Evolutionary conservation across 2,329 filamentous ascomycete genomes (phyloP), one percentile per base, ranked within the genome.

Genomic region (Neofusicoccum sp.): DNA sequence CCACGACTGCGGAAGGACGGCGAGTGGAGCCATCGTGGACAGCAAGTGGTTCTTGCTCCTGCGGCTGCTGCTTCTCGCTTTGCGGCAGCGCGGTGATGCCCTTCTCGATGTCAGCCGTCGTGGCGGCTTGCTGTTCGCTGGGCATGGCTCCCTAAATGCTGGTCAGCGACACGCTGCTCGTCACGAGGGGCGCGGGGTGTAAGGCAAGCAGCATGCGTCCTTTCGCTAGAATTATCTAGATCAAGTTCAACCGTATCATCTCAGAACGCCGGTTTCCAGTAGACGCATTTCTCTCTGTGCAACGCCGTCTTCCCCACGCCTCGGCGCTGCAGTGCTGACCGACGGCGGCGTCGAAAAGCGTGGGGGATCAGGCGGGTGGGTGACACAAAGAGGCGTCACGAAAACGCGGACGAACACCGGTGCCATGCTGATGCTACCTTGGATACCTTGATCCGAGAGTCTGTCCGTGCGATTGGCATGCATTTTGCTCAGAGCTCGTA

Each of bases 221-320:
- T 82, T 81, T 81, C 80, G 81, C 80, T 81, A 78, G 79, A 73
- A 76, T 82, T 79, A 77, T 78, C 79, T 77, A 80, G 79, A 80
- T 81, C 80, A 82, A 83, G 80, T 82, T 82, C 78, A 72, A 81
- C 81, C 81, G 81, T 83, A 76, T 82, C 67, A 34, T 83, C 81
- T 83, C 80, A 82, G 80, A 80, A 75, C 76, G 67, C 31, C 52
- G 41, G 31, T 33, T 43, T 36, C 54, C 41, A 58, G 39, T 36
- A 45, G 31, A 45, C 54, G 31, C 22, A 2, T 22, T 22, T 22
- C 22, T 45, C 39, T 58, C 54, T 36, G 2, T 6, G 29, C 29
- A 4, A 28, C 6, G 28, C 28, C 50, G 14, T 11, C 11, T 22
- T 37, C 33, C 11, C 14, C 2, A 6, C 22, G 11, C 65, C 60